Evolutionary conservation across 129 eudicot species (phyloP).

Genomic region (sunflower (Helianthus annuus)): HanXRQr2.0-SUNRISE NC_035448.2:23482333-23482832

Average conservation of each 20-base stretch:
- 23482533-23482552: conserved; percentile 87
- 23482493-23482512: conserved; percentile 91
- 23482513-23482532: conserved; percentile 90
- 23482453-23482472: conserved; percentile 2
- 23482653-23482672: conserved; percentile 35
- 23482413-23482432: conserved; percentile 35
- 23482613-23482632: no score
- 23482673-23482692: conserved; percentile 76
- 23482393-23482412: conserved; percentile 92
- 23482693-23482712: conserved; percentile 94
- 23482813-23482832: no score
- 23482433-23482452: background rate
- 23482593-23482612: no score
- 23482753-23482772: conserved; percentile 49
- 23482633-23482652: background rate
- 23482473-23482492: conserved; percentile 29
- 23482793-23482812: no score
- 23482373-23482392: conserved; percentile 60
- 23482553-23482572: conserved; percentile 22
- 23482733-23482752: conserved; percentile 54
- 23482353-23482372: conserved; percentile 99
- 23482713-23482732: conserved; percentile 70
- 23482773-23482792: background rate
- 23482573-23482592: background rate
- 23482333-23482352: conserved; percentile 77